Conservation (phyloP, 2,329 filamentous ascomycete species). For the Hypoxylon sp. region DNA sequence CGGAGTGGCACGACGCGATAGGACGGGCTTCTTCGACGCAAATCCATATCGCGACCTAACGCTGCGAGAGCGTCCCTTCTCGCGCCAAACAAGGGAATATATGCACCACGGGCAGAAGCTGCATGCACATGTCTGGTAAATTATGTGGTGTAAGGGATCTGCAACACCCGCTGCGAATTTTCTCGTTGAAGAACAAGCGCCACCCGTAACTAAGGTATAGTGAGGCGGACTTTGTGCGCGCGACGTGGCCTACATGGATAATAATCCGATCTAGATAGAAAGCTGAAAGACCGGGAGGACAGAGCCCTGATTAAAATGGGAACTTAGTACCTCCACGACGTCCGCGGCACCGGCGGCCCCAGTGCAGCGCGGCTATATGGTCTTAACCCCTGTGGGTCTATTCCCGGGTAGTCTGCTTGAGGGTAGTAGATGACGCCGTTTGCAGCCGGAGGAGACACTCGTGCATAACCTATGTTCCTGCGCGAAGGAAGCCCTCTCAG, state of each 20-base stretch:
- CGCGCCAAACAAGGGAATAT: conserved; percentile 16
- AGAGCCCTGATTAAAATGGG: neutral
- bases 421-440: conserved; percentile 44
- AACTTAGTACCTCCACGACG: conserved; percentile 27
- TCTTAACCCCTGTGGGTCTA: conserved; percentile 31
- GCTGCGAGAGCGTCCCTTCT: conserved; percentile 12
- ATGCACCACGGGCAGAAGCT: conserved; percentile 35
- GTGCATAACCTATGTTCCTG: conserved; percentile 36
- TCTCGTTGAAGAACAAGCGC: conserved; percentile 17
- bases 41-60: conserved; percentile 23
- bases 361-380: conserved; percentile 41
- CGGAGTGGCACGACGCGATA: conserved; percentile 40
- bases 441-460: conserved; percentile 36
- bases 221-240: conserved; percentile 34
- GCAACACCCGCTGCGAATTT: conserved; percentile 19
- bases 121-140: conserved; percentile 34
- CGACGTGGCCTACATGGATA: conserved; percentile 40
- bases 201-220: conserved; percentile 29
- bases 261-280: conserved; percentile 40
- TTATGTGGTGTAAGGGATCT: conserved; percentile 39
- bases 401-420: conserved; percentile 32
- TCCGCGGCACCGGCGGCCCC: conserved; percentile 40
- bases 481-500: conserved; percentile 28
- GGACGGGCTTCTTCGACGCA: conserved; percentile 26
- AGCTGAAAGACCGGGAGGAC: conserved; percentile 25